Conservation (phyloP, 225 moss, liverwort and hornwort genomes). For the Physcomitrium patens region DNA sequence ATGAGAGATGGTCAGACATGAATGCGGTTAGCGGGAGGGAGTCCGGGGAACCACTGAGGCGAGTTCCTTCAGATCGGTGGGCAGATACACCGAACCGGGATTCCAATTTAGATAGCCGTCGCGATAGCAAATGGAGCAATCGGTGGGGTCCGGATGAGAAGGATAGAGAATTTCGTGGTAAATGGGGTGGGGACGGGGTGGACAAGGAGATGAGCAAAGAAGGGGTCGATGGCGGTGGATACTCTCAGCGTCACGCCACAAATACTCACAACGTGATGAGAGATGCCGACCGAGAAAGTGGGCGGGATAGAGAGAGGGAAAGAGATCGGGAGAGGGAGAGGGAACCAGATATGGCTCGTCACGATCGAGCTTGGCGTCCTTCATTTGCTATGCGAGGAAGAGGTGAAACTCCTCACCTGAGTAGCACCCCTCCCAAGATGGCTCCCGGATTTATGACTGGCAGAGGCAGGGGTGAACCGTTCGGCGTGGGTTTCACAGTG, state of each 20-base stretch:
- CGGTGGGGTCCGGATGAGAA: slow-evolving; percentile 79
- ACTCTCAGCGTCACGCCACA: slow-evolving; percentile 47
- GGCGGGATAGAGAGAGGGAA: slow-evolving; percentile 41
- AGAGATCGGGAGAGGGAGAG: slow-evolving; percentile 47
- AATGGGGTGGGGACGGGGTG: slow-evolving; percentile 56
- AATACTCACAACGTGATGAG: slow-evolving; percentile 40
- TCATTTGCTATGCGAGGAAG: slow-evolving; percentile 76
- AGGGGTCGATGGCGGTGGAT: slow-evolving; percentile 49
- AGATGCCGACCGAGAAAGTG: slow-evolving; percentile 52
- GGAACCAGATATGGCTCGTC: slow-evolving; percentile 53
- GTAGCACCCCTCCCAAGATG: slow-evolving; percentile 71
- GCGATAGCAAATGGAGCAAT: slow-evolving; percentile 72
- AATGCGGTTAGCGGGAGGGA: slow-evolving; percentile 54
- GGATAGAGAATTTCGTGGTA: slow-evolving; percentile 67
- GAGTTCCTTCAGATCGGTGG: slow-evolving; percentile 58
- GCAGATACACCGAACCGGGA: slow-evolving; percentile 64
- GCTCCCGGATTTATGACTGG: slow-evolving; percentile 94
- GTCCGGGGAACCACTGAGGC: slow-evolving; percentile 51
- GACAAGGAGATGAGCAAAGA: slow-evolving; percentile 68
- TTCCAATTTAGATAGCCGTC: slow-evolving; percentile 67
- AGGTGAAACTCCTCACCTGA: slow-evolving; percentile 75
- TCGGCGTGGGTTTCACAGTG: slow-evolving; percentile 84
- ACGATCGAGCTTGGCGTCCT: slow-evolving; percentile 76
- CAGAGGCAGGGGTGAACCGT: slow-evolving; percentile 90
- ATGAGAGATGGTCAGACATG: slow-evolving; percentile 66